Conservation (phyloP, 768 basidiomycete genomes). For the Trametes elegans region DNA sequence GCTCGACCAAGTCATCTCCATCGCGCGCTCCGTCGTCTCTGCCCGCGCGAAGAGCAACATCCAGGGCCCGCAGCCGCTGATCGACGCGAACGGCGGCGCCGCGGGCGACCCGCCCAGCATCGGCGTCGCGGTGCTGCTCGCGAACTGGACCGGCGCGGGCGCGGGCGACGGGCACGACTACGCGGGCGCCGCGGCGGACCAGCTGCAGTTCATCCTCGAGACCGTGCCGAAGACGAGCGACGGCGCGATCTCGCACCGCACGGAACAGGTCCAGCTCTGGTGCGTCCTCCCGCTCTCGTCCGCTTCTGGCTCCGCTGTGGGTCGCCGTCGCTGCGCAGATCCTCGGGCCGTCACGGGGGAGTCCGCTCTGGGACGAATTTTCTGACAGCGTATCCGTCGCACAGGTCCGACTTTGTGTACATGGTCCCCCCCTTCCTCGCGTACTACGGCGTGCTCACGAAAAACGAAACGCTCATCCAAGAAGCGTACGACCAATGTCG, state of each 20-base stretch:
- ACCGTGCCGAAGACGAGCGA: conserved; percentile 60
- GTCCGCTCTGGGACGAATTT: background rate
- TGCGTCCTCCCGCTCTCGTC: conserved; percentile 29
- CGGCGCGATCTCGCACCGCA: conserved; percentile 82
- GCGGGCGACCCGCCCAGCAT: conserved; percentile 78
- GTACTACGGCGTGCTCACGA: conserved; percentile 68
- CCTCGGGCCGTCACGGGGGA: background rate
- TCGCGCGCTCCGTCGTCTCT: conserved; percentile 49
- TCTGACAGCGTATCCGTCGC: background rate
- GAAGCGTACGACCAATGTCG: conserved; percentile 59
- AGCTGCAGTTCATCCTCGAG: conserved; percentile 60
- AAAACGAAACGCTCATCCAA: conserved; percentile 54
- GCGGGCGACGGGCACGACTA: conserved; percentile 49
- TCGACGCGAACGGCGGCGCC: conserved; percentile 50
- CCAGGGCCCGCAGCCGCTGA: conserved; percentile 55
- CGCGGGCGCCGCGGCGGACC: conserved; percentile 58
- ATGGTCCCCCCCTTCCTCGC: conserved; percentile 89
- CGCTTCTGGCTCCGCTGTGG: background rate
- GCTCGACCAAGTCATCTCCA: conserved; percentile 55
- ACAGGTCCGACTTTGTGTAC: conserved; percentile 76
- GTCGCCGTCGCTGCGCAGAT: background rate
- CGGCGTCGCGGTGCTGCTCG: conserved; percentile 66
- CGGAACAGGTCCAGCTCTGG: conserved; percentile 71
- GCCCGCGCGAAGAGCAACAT: conserved; percentile 42
- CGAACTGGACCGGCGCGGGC: conserved; percentile 50